Conservation (phyloP, 2,329 filamentous ascomycete genomes). For the Neofusicoccum laricinum region DNA sequence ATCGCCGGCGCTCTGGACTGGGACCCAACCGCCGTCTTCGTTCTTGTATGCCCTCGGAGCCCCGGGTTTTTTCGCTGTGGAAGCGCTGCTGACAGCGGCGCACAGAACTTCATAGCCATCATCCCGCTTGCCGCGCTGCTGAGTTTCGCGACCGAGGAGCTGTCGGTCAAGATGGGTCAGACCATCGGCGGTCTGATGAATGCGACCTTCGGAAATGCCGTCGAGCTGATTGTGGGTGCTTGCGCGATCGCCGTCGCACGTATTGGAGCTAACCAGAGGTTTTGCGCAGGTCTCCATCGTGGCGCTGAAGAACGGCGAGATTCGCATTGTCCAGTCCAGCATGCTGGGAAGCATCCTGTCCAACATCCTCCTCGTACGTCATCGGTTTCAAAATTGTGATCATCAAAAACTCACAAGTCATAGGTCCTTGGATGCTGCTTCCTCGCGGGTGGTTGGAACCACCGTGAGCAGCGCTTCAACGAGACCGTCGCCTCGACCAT, state of each 20-base stretch:
- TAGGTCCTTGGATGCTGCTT: conserved; percentile 53
- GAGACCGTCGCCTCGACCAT: conserved; percentile 75
- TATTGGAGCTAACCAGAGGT: conserved; percentile 9
- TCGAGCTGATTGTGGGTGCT: conserved; percentile 68
- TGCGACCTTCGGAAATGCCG: conserved; percentile 76
- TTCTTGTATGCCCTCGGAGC: conserved; percentile 41
- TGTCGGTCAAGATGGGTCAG: conserved; percentile 69
- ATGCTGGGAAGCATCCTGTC: conserved; percentile 97
- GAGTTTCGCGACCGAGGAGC: conserved; percentile 75
- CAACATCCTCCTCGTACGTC: conserved; percentile 73
- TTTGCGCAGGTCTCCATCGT: conserved; percentile 77
- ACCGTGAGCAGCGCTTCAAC: conserved; percentile 58
- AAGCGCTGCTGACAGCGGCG: neutral
- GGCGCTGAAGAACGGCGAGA: conserved; percentile 78
- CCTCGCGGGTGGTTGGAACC: conserved; percentile 47
- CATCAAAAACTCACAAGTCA: conserved; percentile 54
- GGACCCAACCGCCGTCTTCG: conserved; percentile 67
- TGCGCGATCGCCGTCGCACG: neutral
- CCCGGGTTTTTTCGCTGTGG: neutral
- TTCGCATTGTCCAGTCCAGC: conserved; percentile 93
- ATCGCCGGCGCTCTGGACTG: conserved; percentile 61
- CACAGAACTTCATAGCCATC: conserved; percentile 71
- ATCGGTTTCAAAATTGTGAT: conserved; percentile 63
- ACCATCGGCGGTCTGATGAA: conserved; percentile 72
- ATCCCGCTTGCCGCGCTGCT: conserved; percentile 71